A percentile compares a stretch with the other conserved stretches of the same genome.
These are phyloP conservation scores for Phaeotremella skinneri DNA, from an alignment of 768 basidiomycete species.

Conservation along the genomic window DNA sequence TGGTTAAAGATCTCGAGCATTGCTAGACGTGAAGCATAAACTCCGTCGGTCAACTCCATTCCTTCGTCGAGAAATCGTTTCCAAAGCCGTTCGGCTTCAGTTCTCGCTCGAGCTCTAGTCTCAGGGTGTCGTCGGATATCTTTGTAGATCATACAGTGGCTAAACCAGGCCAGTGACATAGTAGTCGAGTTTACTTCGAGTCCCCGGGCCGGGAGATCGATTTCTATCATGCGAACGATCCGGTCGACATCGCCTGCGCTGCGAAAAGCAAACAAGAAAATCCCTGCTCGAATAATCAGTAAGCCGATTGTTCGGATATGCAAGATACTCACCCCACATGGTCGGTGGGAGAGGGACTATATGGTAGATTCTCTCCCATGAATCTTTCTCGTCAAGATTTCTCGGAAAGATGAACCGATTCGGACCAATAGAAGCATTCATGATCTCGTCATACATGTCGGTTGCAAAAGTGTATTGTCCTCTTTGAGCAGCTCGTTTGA, in stretches of 20 bases:
- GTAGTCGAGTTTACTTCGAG: conserved; percentile 10
- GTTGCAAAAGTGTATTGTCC: not conserved
- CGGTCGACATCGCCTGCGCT: conserved; percentile 11
- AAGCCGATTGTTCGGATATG: conserved; percentile 1
- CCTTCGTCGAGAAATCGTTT: conserved; percentile 6
- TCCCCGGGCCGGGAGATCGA: conserved; percentile 15
- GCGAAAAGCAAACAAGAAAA: conserved; percentile 18
- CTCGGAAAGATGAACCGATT: conserved; percentile 8
- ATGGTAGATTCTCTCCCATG: not conserved
- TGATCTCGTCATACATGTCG: conserved; percentile 10
- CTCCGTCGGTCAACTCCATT: conserved; percentile 9
- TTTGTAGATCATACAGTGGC: conserved; percentile 6
- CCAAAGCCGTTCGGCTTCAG: conserved; percentile 15
- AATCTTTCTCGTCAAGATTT: conserved; percentile 10
- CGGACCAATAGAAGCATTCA: conserved; percentile 19
- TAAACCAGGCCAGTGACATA: conserved; percentile 6
- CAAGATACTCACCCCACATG: conserved; percentile 15
- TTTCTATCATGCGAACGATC: conserved; percentile 13
- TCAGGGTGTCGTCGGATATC: not conserved
- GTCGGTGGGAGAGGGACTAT: conserved; percentile 17
- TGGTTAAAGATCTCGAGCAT: conserved; percentile 9
- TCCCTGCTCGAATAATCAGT: not conserved
- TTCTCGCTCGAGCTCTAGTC: conserved; percentile 5
- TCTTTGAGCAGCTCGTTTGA: conserved; percentile 1
- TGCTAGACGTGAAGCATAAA: conserved; percentile 7